phyloP scores from a whole-genome alignment of 2,329 filamentous ascomycete species.

The Penicillium sp. region DNA sequence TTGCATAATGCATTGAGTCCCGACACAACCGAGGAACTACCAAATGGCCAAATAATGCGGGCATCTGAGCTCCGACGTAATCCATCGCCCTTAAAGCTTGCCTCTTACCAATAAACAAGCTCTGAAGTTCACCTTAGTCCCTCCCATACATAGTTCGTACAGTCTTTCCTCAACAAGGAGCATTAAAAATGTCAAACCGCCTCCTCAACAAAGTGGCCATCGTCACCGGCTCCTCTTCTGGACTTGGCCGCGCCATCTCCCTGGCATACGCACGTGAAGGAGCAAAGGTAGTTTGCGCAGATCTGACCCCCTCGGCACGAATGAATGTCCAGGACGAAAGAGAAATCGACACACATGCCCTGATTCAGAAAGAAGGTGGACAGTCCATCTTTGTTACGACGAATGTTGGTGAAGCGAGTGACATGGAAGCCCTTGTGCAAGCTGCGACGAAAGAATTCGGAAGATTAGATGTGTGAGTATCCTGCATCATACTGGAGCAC shows the following conservation, averaged over 20 bases:
- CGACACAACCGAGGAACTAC: background rate
- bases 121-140: too few species aligned
- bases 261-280: constrained; percentile 43
- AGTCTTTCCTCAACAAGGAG: background rate
- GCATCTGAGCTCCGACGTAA: too few species aligned
- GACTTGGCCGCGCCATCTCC: constrained; percentile 48
- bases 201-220: constrained; percentile 39
- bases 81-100: too few species aligned
- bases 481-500: background rate
- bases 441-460: constrained; percentile 1
- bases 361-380: constrained; percentile 36
- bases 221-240: constrained; percentile 50
- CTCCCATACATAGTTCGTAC: background rate
- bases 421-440: background rate
- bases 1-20: background rate
- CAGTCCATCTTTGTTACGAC: constrained; percentile 33
- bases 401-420: background rate
- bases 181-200: constrained; percentile 8
- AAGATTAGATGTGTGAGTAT: constrained; percentile 2
- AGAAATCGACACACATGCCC: constrained; percentile 32
- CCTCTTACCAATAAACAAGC: background rate
- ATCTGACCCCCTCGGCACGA: constrained; percentile 27
- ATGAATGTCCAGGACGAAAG: constrained; percentile 15
- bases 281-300: constrained; percentile 30
- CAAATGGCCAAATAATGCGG: too few species aligned